Base-by-base conservation (phyloP, 805 yeast species). In the Metschnikowia kunwiensis region DNA sequence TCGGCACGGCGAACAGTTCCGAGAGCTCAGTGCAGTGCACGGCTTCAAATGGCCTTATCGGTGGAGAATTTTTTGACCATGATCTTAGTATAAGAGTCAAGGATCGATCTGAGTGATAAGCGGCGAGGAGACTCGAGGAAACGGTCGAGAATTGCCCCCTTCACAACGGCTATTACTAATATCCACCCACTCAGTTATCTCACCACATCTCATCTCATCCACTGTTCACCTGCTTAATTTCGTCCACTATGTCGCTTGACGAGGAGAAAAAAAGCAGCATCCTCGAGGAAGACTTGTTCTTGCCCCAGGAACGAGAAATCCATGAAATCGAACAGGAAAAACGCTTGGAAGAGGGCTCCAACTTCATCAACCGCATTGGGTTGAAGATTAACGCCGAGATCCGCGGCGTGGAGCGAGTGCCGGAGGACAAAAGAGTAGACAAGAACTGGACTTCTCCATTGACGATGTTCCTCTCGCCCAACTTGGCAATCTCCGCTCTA, bases 401-500 rank as follows among this genome's bases (percentile, higher is more conserved):
- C 33, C 49, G 61, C 39, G 63, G 63, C 12, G 38, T 58, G 5
- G 53, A 57, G 38, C 32, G 60, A 36, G 63, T 57, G 3, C 57
- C 61, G 2, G 61, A 56, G 23, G 47, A 47, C 15, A 29, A 51
- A 34, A 42, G 55, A 32, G 37, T 21, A 7, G 54, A 49, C 12
- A 30, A 28, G 2, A 41, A 46, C 6, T 49, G 54, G 38, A 33
- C 46, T n/a, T 32, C 47, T 0, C 56, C 63, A 9, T 43, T 55
- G 32, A 49, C 55, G 4, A 50, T 57, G 50, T 58, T 55, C 36
- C 42, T 57, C 9, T 55, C 62, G 5, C 63, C 64, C 12, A 58
- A 58, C 42, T 43, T 58, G 49, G 44, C 50, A 15, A 38, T 47
- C 27, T 29, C 49, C 5, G 45, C 45, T 5, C 35, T 46, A 18